These are phyloP conservation scores for Fusarium pseudoanthophilum DNA, from an alignment of 2,329 filamentous ascomycete species.

Conservation along the genomic window DNA sequence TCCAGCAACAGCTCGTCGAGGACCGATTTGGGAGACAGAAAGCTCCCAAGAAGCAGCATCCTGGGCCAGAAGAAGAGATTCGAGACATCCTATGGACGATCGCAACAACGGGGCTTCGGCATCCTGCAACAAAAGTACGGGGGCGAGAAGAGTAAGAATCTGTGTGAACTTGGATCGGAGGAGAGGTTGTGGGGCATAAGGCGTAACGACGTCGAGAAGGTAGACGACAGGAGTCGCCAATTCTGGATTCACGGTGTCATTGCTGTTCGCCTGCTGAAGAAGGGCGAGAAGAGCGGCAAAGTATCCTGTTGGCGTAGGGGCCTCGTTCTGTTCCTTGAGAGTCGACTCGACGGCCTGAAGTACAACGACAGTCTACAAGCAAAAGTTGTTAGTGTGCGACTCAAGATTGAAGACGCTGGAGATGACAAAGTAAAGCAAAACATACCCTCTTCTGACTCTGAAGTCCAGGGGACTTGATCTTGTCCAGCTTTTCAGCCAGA, in stretches of 20 bases:
- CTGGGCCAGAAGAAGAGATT: conserved; percentile 90
- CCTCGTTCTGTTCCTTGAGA: conserved; percentile 85
- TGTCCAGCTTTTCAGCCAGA: conserved; percentile 91
- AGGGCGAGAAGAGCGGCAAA: conserved; percentile 95
- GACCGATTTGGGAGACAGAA: conserved; percentile 83
- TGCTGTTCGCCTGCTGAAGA: conserved; percentile 78
- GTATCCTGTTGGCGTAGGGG: conserved; percentile 88
- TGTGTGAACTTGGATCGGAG: conserved; percentile 95
- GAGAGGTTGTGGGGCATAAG: conserved; percentile 83
- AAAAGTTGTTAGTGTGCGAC: conserved; percentile 25
- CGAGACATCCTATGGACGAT: conserved; percentile 91
- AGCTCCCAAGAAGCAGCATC: conserved; percentile 90
- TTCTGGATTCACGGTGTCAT: conserved; percentile 80
- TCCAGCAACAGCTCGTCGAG: conserved; percentile 86
- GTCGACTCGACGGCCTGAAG: conserved; percentile 93
- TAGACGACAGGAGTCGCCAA: conserved; percentile 90
- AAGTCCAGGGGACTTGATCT: conserved; percentile 95
- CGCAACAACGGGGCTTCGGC: conserved; percentile 88
- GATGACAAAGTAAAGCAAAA: background rate
- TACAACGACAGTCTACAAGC: conserved; percentile 78
- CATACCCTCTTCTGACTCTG: conserved; percentile 92
- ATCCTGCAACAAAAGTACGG: conserved; percentile 80
- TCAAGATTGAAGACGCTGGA: background rate
- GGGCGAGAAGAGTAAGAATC: conserved; percentile 87
- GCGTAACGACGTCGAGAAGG: conserved; percentile 91